Evolutionary conservation across 2,329 filamentous ascomycete genomes (phyloP).

Genomic region (Rutstroemia sp.): DNA sequence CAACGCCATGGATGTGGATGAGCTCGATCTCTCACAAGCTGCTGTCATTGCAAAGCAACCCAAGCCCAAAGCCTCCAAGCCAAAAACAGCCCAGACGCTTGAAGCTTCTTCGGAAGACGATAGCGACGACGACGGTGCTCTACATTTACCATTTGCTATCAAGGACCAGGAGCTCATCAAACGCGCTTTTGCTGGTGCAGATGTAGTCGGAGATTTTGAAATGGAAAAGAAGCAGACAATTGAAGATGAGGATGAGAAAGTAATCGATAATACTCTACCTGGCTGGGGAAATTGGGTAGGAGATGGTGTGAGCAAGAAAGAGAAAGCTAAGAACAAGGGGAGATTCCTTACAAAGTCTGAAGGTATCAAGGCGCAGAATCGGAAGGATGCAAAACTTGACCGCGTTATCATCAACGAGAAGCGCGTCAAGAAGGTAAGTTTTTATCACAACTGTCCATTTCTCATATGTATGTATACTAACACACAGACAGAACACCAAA

Average conservation of each 20-base stretch:
- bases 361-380: constrained; percentile 67
- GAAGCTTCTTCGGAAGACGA: constrained; percentile 26
- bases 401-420: constrained; percentile 92
- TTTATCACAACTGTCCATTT: not conserved
- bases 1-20: constrained; percentile 27
- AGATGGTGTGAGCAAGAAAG: constrained; percentile 66
- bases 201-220: constrained; percentile 74
- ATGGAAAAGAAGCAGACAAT: constrained; percentile 68
- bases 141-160: constrained; percentile 49
- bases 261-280: constrained; percentile 76
- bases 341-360: constrained; percentile 58
- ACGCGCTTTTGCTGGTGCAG: constrained; percentile 79
- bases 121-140: constrained; percentile 40
- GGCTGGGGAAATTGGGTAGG: constrained; percentile 95
- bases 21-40: constrained; percentile 28
- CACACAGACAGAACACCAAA: constrained; percentile 60
- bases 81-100: constrained; percentile 19
- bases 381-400: constrained; percentile 75
- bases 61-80: constrained; percentile 19
- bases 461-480: not conserved
- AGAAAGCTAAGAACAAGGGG: constrained; percentile 55
- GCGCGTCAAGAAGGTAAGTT: constrained; percentile 69
- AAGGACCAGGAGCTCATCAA: constrained; percentile 64
- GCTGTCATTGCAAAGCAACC: constrained; percentile 26
- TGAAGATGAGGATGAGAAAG: constrained; percentile 73